Percentiles rank a stretch among this genome's conserved stretches.
Evolutionary conservation across 2,329 filamentous ascomycete genomes (phyloP).

Genomic region (Colletotrichum agaves): DNA sequence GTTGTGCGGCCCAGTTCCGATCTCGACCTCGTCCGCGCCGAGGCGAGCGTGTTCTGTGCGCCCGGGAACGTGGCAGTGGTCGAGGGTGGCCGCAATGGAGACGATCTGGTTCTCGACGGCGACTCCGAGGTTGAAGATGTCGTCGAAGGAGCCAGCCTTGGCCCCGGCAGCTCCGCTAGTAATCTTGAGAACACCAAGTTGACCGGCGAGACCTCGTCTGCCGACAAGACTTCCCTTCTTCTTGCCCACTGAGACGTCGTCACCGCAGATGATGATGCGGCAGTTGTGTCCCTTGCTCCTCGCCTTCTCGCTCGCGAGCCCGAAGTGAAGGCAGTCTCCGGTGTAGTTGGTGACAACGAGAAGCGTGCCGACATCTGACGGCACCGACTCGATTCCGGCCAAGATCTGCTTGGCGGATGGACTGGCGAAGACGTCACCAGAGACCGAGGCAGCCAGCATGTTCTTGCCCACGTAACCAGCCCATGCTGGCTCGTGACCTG

Average conservation of each 20-base stretch:
- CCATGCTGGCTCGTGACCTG: slow-evolving; percentile 71
- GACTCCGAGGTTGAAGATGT: slow-evolving; percentile 61
- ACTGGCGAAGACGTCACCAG: slow-evolving; percentile 72
- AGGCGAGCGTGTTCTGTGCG: slow-evolving; percentile 61
- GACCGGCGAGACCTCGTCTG: slow-evolving; percentile 69
- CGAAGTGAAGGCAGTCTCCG: slow-evolving; percentile 71
- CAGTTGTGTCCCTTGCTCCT: slow-evolving; percentile 64
- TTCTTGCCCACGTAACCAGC: slow-evolving; percentile 71
- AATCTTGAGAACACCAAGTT: slow-evolving; percentile 69
- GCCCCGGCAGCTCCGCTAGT: slow-evolving; percentile 62
- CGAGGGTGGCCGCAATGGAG: slow-evolving; percentile 67
- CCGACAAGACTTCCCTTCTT: slow-evolving; percentile 66
- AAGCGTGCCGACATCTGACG: slow-evolving; percentile 65
- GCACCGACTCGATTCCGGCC: slow-evolving; percentile 65
- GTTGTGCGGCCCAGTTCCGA: slow-evolving; percentile 76
- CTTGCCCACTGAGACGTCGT: slow-evolving; percentile 72
- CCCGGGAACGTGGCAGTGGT: slow-evolving; percentile 70
- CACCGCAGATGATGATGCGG: slow-evolving; percentile 69
- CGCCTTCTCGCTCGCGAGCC: slow-evolving; percentile 68
- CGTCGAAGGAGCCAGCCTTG: slow-evolving; percentile 57
- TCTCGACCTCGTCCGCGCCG: slow-evolving; percentile 63
- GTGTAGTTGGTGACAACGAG: slow-evolving; percentile 74
- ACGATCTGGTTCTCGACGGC: slow-evolving; percentile 63
- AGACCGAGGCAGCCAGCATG: slow-evolving; percentile 69
- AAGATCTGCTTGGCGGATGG: slow-evolving; percentile 72